Evolutionary conservation across 2,329 filamentous ascomycete species (phyloP).

Genomic region (Epichloe bromicola): DNA sequence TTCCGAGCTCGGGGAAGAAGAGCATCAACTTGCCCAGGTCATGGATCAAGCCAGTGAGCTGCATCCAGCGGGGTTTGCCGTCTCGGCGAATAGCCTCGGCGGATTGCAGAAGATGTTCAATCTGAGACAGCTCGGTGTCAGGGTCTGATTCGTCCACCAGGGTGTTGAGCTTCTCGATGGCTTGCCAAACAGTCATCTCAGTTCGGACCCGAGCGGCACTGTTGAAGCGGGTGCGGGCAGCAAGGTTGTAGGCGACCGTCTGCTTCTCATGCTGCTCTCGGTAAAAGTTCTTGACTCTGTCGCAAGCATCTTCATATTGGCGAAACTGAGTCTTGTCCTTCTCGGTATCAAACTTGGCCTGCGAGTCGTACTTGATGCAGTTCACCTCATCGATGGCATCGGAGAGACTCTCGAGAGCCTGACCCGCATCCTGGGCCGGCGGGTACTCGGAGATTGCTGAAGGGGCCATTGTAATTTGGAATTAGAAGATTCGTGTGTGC

Average conservation of each 20-base stretch:
- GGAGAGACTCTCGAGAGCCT: conserved; percentile 34
- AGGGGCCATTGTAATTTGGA: conserved; percentile 13
- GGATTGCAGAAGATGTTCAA: conserved; percentile 78
- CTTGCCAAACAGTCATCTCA: conserved; percentile 79
- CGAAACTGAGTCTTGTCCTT: conserved; percentile 75
- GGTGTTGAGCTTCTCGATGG: conserved; percentile 85
- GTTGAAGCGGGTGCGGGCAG: conserved; percentile 49
- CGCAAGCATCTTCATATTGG: conserved; percentile 71
- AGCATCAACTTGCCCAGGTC: conserved; percentile 70
- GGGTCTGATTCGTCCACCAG: conserved; percentile 86
- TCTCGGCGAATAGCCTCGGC: conserved; percentile 83
- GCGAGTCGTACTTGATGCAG: conserved; percentile 33
- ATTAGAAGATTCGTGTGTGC: neutral
- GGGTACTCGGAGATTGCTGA: conserved; percentile 11
- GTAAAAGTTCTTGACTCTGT: conserved; percentile 81
- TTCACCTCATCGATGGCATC: conserved; percentile 40
- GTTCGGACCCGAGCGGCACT: conserved; percentile 47
- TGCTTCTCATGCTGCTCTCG: conserved; percentile 57
- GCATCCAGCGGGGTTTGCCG: conserved; percentile 73
- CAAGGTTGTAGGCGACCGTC: conserved; percentile 73
- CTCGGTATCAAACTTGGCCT: conserved; percentile 55
- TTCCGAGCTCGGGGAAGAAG: conserved; percentile 52
- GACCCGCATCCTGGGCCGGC: conserved; percentile 9
- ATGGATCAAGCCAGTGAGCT: conserved; percentile 64
- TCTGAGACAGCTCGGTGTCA: conserved; percentile 76